Evolutionary conservation across 2,329 filamentous ascomycete genomes (phyloP), one percentile per base, ranked within the genome.

Genomic region (Colletotrichum sp.): DNA sequence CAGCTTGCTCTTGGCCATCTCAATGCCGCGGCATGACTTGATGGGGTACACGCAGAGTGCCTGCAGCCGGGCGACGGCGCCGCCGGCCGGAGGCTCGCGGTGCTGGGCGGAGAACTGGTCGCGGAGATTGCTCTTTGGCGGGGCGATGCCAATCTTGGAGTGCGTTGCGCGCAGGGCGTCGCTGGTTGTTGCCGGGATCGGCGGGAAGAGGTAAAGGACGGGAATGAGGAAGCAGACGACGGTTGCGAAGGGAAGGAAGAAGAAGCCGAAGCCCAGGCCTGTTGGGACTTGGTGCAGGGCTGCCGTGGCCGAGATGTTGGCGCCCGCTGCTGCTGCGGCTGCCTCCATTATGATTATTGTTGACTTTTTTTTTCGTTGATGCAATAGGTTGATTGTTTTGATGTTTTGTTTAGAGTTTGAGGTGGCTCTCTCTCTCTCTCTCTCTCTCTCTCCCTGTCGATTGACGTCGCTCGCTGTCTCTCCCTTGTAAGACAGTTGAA

Each of bases 11-110:
- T 89, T 86, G 68, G 90, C 86, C 63, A 98, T 84, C 85, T 97
- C 95, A 71, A 98, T 92, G 32, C 94, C 94, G 72, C 87, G 88
- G 83, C 95, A 98, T 72, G 94, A 95, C 86, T 98, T 96, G 83
- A 98, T 86, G 1, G 96, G 96, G 83, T 97, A 96, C 76, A 96
- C 90, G 86, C 93, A 93, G 68, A 98, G 87, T 71, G 94, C 94
- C 83, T 95, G 85, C 68, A 90, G 82, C 78, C 60, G 81, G 76
- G 68, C 44, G 44, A 57, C 75, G 36, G 59, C 59, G 59, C 28
- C 59, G 59, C 32, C 71, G 32, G 72, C 30, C 13, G 44, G 52
- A 28, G 81, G 34, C 78, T 77, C 55, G 55, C 77, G 64, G 68
- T 75, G 74, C 57, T 52, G 24, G 24, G 76, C 32, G 30, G 70